A percentile compares a stretch with the other conserved stretches of the same genome.
phyloP scores from a whole-genome alignment of 331 rosid genomes.

The Malus hybrid region DNA sequence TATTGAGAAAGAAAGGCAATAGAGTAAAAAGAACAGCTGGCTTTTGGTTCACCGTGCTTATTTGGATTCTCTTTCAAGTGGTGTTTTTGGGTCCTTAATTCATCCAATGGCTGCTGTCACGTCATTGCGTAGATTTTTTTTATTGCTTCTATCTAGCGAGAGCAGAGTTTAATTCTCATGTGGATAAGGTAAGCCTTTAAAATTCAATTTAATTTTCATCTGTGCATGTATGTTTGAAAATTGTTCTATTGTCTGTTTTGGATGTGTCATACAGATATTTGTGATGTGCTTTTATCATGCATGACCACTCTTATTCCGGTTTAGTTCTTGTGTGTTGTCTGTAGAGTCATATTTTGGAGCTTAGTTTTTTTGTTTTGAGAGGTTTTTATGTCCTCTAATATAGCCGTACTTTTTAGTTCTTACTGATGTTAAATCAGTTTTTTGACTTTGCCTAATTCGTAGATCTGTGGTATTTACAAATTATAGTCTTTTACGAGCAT shows the following conservation, averaged over 20 bases:
- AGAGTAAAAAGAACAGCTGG: constrained; percentile 1
- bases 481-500: neutral
- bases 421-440: neutral
- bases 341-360: neutral
- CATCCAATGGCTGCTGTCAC: constrained; percentile 33
- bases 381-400: neutral
- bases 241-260: neutral
- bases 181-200: constrained; percentile 33
- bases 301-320: neutral
- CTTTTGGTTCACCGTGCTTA: constrained; percentile 25
- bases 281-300: neutral
- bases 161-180: constrained; percentile 24
- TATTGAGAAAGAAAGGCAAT: constrained; percentile 18
- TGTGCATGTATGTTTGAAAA: neutral
- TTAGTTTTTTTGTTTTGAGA: neutral
- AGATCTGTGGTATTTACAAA: neutral
- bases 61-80: constrained; percentile 30
- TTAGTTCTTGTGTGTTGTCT: neutral
- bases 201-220: neutral
- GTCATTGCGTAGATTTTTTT: constrained; percentile 25
- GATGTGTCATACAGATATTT: neutral
- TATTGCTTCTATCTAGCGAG: constrained; percentile 31
- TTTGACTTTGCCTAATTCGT: neutral
- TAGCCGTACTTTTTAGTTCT: neutral
- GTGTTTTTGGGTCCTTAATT: constrained; percentile 28